These are phyloP conservation scores for Rhizopus arrhizus DNA, from an alignment of 371 early-diverging fungal genomes.

Conservation along the genomic window DNA sequence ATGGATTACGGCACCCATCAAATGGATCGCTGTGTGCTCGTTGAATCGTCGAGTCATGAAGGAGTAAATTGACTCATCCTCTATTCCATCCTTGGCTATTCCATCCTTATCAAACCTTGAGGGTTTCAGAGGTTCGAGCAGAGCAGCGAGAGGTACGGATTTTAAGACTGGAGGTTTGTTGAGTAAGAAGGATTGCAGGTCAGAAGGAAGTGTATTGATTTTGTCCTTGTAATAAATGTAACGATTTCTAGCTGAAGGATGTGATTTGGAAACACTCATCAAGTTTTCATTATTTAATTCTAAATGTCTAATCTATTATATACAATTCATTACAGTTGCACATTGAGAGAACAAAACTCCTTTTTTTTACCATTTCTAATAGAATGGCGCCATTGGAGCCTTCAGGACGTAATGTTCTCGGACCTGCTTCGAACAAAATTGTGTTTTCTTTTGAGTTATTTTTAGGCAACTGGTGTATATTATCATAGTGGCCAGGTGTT, in stretches of 20 bases:
- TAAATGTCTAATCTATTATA: conserved; percentile 25
- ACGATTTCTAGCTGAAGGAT: conserved; percentile 80
- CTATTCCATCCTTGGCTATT: conserved; percentile 33
- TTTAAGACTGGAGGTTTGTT: conserved; percentile 56
- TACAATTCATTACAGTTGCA: neutral
- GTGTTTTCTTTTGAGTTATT: neutral
- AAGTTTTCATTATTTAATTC: conserved; percentile 33
- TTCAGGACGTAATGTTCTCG: conserved; percentile 82
- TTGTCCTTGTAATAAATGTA: conserved; percentile 74
- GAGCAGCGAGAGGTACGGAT: conserved; percentile 45
- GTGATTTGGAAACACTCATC: conserved; percentile 61
- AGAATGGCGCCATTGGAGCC: conserved; percentile 73
- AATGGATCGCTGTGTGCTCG: conserved; percentile 36
- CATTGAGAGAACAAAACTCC: neutral
- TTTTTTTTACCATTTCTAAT: conserved; percentile 72
- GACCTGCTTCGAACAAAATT: conserved; percentile 84
- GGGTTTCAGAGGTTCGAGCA: conserved; percentile 66
- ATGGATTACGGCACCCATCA: conserved; percentile 87
- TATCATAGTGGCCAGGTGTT: conserved; percentile 26
- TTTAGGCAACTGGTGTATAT: neutral
- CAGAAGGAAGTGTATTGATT: conserved; percentile 69
- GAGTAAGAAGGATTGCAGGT: conserved; percentile 45
- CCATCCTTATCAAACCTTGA: conserved; percentile 76
- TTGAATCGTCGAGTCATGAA: conserved; percentile 82
- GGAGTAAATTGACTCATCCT: conserved; percentile 52